Evolutionary conservation across 495 filamentous ascomycete species (phyloP).

Genomic region (Xanthoparmelia taractica): DNA sequence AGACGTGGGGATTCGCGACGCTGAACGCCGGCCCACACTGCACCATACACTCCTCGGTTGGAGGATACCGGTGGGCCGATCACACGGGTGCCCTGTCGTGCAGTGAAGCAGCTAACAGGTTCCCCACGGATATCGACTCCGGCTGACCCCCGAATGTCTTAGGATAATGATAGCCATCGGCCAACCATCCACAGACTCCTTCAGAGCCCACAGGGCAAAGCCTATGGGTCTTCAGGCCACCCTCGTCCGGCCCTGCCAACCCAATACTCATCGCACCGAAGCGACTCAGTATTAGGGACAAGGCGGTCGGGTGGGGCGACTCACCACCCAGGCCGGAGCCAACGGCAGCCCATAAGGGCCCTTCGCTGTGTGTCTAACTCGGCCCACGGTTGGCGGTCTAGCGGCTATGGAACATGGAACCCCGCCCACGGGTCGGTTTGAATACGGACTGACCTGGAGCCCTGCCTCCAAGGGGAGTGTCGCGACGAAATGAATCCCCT

Average conservation of each 20-base stretch:
- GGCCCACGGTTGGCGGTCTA: constrained; percentile 21
- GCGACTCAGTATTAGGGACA: background rate
- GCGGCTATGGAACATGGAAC: constrained; percentile 19
- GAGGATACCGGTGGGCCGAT: constrained; percentile 32
- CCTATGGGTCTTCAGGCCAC: constrained; percentile 26
- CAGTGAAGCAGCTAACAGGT: background rate
- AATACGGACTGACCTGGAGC: no score
- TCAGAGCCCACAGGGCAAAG: constrained; percentile 25
- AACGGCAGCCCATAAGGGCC: constrained; percentile 18
- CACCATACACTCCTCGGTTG: constrained; percentile 35
- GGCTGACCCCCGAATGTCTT: constrained; percentile 39
- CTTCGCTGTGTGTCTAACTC: constrained; percentile 16
- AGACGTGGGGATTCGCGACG: constrained; percentile 19
- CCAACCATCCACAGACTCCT: constrained; percentile 49
- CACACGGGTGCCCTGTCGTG: constrained; percentile 20
- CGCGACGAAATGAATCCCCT: no score
- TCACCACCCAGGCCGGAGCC: constrained; percentile 16
- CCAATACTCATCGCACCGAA: background rate
- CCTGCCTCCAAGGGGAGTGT: no score
- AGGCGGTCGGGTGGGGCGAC: constrained; percentile 13
- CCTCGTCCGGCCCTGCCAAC: background rate
- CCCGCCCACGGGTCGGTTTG: no score
- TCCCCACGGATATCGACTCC: constrained; percentile 31
- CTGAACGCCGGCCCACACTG: constrained; percentile 22
- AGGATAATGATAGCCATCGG: constrained; percentile 37